Evolutionary conservation across 257 asterid species (phyloP).

Genomic region (Linderniella brevidens): DNA sequence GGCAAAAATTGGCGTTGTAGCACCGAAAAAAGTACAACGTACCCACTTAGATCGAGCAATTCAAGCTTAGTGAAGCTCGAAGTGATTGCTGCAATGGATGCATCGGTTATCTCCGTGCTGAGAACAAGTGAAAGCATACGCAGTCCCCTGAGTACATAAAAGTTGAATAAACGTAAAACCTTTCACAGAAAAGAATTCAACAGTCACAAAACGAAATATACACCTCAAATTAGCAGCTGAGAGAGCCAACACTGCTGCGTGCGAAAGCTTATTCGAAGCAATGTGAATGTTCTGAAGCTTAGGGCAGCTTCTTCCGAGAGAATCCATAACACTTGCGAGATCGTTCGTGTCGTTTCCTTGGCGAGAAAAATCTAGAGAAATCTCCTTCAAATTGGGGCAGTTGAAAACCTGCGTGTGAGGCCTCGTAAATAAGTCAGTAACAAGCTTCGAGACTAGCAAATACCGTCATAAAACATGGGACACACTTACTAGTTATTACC

Average conservation of each 20-base stretch:
- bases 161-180: no score
- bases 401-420: conserved; percentile 39
- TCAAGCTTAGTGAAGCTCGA: conserved; percentile 67
- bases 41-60: conserved; percentile 98
- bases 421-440: background rate
- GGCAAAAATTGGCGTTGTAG: no score
- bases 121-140: conserved; percentile 92
- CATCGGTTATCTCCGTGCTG: conserved; percentile 88
- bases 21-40: conserved; percentile 11
- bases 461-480: no score
- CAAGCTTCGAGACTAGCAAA: background rate
- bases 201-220: no score
- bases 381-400: conserved; percentile 77
- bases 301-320: conserved; percentile 77
- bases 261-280: conserved; percentile 60
- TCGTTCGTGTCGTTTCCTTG: conserved; percentile 71
- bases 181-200: no score
- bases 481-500: conserved; percentile 46
- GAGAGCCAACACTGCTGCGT: conserved; percentile 68
- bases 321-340: conserved; percentile 43
- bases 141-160: conserved; percentile 42
- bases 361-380: conserved; percentile 69
- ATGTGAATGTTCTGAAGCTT: conserved; percentile 73
- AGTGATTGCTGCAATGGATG: conserved; percentile 90
- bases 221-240: conserved; percentile 83